These are phyloP conservation scores for Aureobasidium pullulans DNA, from an alignment of 2,329 filamentous ascomycete genomes.

Conservation along the genomic window DNA sequence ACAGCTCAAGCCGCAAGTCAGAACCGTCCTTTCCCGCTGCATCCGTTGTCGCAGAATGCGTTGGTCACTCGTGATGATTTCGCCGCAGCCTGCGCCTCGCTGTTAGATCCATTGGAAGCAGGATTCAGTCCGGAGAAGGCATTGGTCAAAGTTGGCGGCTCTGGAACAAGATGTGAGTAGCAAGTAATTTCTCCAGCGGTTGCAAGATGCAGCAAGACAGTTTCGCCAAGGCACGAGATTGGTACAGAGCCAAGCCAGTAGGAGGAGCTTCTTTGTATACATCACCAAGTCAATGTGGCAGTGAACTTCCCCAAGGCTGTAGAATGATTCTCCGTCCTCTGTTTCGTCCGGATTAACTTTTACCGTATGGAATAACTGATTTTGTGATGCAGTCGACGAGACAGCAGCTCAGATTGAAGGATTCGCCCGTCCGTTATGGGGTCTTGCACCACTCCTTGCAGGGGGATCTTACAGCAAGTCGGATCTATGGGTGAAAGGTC, in stretches of 20 bases:
- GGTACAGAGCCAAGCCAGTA: background rate
- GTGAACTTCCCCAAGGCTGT: background rate
- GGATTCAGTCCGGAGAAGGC: constrained; percentile 63
- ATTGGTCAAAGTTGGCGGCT: constrained; percentile 60
- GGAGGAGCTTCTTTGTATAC: background rate
- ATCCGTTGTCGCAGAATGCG: constrained; percentile 37
- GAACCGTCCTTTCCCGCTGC: constrained; percentile 35
- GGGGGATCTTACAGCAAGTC: constrained; percentile 61
- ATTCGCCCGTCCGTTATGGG: constrained; percentile 69
- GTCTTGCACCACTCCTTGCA: constrained; percentile 60
- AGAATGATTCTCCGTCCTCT: background rate
- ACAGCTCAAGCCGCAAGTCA: constrained; percentile 25
- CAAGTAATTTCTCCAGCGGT: background rate
- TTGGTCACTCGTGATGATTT: constrained; percentile 35
- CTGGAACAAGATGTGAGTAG: constrained; percentile 56
- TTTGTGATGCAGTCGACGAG: constrained; percentile 52
- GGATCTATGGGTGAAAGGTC: constrained; percentile 60
- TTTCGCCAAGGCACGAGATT: background rate
- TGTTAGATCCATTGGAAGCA: constrained; percentile 63
- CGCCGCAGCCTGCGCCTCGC: constrained; percentile 35
- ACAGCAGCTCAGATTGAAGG: constrained; percentile 71
- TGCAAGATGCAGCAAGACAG: background rate
- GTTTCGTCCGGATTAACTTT: background rate
- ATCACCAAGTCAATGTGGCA: background rate
- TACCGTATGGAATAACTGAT: background rate